A percentile compares a stretch with the other conserved stretches of the same genome.
Conservation (phyloP, 495 filamentous ascomycete genomes). For the Xylaria scruposa region DNA sequence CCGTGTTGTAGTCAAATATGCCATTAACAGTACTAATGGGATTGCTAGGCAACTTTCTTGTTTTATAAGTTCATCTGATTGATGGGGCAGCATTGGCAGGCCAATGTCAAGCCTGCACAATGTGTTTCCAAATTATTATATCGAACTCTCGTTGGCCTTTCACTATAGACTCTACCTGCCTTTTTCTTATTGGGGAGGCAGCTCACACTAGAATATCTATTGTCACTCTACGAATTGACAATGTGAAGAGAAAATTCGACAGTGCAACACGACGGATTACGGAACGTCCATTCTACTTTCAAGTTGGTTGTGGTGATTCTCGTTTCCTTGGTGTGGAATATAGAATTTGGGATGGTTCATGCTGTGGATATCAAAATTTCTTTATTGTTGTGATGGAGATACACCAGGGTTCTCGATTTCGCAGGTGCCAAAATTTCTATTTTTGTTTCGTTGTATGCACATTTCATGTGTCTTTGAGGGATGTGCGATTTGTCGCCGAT, state of each 20-base stretch:
- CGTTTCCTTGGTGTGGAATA: not conserved
- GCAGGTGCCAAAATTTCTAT: not conserved
- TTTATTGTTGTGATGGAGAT: not conserved
- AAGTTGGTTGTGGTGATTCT: not conserved
- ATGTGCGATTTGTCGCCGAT: not conserved
- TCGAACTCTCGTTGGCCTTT: not conserved
- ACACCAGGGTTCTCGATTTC: too few species aligned
- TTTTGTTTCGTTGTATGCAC: not conserved
- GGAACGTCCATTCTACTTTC: not conserved
- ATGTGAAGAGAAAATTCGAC: conserved; percentile 7
- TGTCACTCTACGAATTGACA: not conserved
- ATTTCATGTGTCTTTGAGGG: not conserved
- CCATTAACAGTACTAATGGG: not conserved
- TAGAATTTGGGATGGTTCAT: not conserved
- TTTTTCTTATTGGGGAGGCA: not conserved
- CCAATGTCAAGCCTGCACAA: not conserved
- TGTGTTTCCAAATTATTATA: not conserved
- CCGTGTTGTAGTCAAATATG: not conserved
- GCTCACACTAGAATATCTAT: not conserved
- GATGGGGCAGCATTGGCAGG: not conserved
- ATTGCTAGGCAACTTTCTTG: not conserved
- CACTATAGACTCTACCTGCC: not conserved
- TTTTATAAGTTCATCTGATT: not conserved
- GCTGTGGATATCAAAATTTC: not conserved
- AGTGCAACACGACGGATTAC: conserved; percentile 9